phyloP scores from a whole-genome alignment of 2,329 filamentous ascomycete species.

The Hymenoscyphus repandus region DNA sequence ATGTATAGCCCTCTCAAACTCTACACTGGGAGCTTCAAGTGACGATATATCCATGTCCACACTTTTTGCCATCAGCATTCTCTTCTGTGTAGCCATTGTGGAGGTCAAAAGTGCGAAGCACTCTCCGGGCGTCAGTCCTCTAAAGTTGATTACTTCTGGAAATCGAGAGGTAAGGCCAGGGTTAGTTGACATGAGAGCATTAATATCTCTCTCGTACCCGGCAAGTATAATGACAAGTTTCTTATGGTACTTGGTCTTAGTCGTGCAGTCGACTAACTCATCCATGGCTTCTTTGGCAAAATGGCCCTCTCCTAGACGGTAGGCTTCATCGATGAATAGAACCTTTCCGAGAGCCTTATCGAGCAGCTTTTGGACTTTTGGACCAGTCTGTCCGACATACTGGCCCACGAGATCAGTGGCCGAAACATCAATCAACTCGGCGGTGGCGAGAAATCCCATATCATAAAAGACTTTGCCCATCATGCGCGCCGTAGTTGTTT shows the following conservation, averaged over 20 bases:
- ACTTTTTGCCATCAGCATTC: neutral
- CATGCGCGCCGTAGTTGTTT: constrained; percentile 66
- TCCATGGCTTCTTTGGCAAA: constrained; percentile 63
- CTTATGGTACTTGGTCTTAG: constrained; percentile 41
- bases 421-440: constrained; percentile 60
- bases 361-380: constrained; percentile 55
- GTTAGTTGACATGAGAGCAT: constrained; percentile 45
- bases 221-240: constrained; percentile 54
- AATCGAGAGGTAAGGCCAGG: constrained; percentile 51
- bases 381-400: constrained; percentile 65
- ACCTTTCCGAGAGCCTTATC: constrained; percentile 49
- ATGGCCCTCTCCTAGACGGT: constrained; percentile 43
- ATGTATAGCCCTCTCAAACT: constrained; percentile 2
- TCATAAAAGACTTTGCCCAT: constrained; percentile 75
- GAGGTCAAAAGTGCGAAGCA: constrained; percentile 25
- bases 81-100: neutral
- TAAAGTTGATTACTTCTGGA: constrained; percentile 44
- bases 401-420: constrained; percentile 64
- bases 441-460: constrained; percentile 59
- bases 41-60: constrained; percentile 2
- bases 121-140: constrained; percentile 29
- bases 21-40: neutral
- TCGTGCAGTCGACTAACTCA: constrained; percentile 54
- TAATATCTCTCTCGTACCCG: constrained; percentile 52
- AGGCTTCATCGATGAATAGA: constrained; percentile 55